Conservation (phyloP, 495 filamentous ascomycete genomes). For the Durotheca rogersii region DNA sequence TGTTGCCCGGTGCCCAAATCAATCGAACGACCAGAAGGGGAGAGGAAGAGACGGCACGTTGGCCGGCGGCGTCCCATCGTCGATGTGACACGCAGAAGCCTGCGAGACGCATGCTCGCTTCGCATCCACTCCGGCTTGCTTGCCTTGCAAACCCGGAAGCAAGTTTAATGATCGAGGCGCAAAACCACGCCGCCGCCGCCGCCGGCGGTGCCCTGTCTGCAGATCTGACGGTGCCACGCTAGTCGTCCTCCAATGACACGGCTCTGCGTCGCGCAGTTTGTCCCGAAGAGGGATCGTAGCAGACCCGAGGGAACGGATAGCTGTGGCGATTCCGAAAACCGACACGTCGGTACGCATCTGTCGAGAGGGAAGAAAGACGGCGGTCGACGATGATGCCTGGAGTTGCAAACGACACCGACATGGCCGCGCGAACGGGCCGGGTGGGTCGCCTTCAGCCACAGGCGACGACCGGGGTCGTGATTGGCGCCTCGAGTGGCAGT, state of each 20-base stretch:
- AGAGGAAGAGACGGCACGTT: too few species aligned
- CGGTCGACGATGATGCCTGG: conserved; percentile 15
- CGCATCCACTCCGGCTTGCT: too few species aligned
- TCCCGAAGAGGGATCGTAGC: conserved; percentile 6
- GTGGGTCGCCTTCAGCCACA: conserved; percentile 31
- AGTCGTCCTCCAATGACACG: conserved; percentile 2
- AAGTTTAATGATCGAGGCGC: conserved; percentile 13
- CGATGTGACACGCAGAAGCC: conserved; percentile 2
- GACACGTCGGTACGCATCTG: background rate
- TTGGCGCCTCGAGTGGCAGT: conserved; percentile 18
- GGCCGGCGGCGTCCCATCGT: background rate
- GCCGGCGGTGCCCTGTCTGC: too few species aligned
- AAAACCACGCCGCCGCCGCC: too few species aligned
- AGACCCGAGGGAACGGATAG: conserved; percentile 22
- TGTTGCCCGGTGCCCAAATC: conserved; percentile 2
- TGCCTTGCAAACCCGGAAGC: background rate
- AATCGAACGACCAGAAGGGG: too few species aligned
- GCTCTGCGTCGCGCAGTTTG: conserved; percentile 5
- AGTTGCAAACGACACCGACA: conserved; percentile 1
- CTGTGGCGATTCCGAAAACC: conserved; percentile 25
- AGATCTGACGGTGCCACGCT: conserved; percentile 15
- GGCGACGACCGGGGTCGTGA: conserved; percentile 17
- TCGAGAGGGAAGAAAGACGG: background rate
- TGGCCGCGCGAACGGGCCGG: conserved; percentile 3
- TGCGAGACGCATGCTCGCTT: conserved; percentile 1